These are phyloP conservation scores for Debaryomyces sp. DNA, from an alignment of 1,139 yeast species.

Conservation along the genomic window DNA sequence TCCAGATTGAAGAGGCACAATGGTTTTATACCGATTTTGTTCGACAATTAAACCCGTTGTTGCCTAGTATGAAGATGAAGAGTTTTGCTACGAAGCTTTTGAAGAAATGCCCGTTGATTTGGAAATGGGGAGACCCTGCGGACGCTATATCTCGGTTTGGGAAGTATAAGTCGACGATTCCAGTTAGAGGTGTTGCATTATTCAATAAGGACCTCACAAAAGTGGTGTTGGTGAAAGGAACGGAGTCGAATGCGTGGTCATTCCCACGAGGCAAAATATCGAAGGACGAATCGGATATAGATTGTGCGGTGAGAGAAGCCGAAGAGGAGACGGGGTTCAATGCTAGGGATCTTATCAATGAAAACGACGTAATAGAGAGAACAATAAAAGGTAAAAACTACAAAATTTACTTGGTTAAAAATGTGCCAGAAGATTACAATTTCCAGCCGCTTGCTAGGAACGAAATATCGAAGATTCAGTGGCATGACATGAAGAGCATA, in stretches of 20 bases:
- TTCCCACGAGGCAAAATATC: constrained; percentile 97
- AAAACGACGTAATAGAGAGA: constrained; percentile 77
- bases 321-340: constrained; percentile 96
- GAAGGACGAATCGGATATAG: constrained; percentile 87
- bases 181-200: constrained; percentile 95
- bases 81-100: constrained; percentile 74
- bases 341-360: constrained; percentile 64
- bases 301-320: constrained; percentile 93
- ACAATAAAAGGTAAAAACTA: constrained; percentile 83
- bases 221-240: constrained; percentile 80
- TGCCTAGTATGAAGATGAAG: constrained; percentile 82
- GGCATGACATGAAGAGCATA: constrained; percentile 45
- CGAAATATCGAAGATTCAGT: constrained; percentile 67
- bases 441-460: constrained; percentile 85
- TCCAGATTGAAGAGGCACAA: constrained; percentile 97
- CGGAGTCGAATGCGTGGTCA: constrained; percentile 86
- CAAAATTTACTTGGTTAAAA: constrained; percentile 75
- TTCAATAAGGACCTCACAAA: constrained; percentile 73
- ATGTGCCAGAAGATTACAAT: constrained; percentile 73
- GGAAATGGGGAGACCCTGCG: constrained; percentile 83
- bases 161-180: constrained; percentile 84
- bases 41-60: constrained; percentile 68
- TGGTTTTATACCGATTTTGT: constrained; percentile 95
- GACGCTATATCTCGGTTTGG: constrained; percentile 79
- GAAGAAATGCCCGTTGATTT: constrained; percentile 78